Percentiles rank a stretch among this genome's conserved stretches.
These are phyloP conservation scores for Fusarium sp. DNA, from an alignment of 2,329 filamentous ascomycete genomes.

Conservation along the genomic window DNA sequence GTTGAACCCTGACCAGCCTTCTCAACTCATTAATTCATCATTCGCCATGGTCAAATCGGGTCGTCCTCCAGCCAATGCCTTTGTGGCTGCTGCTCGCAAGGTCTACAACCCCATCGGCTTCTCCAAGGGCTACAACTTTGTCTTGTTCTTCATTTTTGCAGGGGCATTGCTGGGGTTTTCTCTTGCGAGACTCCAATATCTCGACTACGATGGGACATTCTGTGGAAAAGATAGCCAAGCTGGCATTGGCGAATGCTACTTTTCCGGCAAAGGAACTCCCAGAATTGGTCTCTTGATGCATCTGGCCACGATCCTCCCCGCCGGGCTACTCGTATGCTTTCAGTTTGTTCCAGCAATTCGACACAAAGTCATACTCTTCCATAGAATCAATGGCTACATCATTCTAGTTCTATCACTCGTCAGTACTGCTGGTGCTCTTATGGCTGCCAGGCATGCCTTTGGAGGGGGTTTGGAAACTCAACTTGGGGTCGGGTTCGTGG, in stretches of 20 bases:
- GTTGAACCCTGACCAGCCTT: not conserved
- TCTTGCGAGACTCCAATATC: not conserved
- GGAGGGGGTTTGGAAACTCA: not conserved
- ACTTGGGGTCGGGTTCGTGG: not conserved
- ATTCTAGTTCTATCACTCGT: not conserved
- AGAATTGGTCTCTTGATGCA: not conserved
- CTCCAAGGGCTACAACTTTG: slow-evolving; percentile 1
- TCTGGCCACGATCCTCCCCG: not conserved
- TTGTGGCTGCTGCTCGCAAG: not conserved
- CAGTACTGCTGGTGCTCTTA: not conserved
- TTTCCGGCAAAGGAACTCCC: not conserved
- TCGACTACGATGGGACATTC: not conserved
- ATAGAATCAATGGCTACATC: not conserved
- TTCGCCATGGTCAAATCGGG: not conserved
- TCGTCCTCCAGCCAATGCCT: not conserved
- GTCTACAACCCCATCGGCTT: not conserved
- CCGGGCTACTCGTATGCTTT: not conserved
- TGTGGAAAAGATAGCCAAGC: not conserved
- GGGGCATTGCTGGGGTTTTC: not conserved
- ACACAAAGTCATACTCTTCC: not conserved
- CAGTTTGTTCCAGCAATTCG: not conserved
- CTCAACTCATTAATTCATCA: not conserved
- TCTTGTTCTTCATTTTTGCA: not conserved
- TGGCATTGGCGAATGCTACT: not conserved
- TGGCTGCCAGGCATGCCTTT: not conserved